Evolutionary conservation across 768 basidiomycete genomes (phyloP).

Genomic region (Amanita fuliginea): DNA sequence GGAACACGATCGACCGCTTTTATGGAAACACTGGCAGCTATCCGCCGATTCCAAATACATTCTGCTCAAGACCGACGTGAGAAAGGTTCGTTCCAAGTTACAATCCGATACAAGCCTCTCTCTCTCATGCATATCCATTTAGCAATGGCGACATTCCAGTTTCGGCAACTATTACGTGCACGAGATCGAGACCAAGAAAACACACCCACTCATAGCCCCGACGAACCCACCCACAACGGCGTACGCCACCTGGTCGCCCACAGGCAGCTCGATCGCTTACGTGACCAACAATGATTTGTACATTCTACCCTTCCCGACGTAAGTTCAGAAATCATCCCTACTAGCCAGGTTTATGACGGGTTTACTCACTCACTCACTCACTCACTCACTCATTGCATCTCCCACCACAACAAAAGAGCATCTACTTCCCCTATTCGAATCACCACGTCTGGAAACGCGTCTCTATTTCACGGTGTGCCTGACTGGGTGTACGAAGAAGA

Average conservation of each 20-base stretch:
- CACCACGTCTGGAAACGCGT: conserved; percentile 70
- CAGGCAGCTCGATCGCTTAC: conserved; percentile 74
- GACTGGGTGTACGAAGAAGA: conserved; percentile 99
- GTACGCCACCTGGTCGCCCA: conserved; percentile 84
- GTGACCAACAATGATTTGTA: conserved; percentile 87
- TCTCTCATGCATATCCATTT: conserved; percentile 1
- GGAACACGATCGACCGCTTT: conserved; percentile 43
- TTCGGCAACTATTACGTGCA: conserved; percentile 94
- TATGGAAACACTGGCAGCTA: conserved; percentile 60
- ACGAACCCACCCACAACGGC: conserved; percentile 60
- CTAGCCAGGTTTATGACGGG: too few relatives aligned
- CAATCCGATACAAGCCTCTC: too few relatives aligned
- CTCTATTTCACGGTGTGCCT: conserved; percentile 88
- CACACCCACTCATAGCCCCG: conserved; percentile 62
- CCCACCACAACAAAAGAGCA: too few relatives aligned
- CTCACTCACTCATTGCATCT: too few relatives aligned
- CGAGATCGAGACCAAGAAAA: conserved; percentile 53
- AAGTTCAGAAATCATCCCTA: too few relatives aligned
- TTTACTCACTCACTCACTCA: not conserved
- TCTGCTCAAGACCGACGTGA: conserved; percentile 63
- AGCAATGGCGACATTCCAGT: conserved; percentile 94
- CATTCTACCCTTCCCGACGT: conserved; percentile 60
- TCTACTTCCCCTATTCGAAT: conserved; percentile 52
- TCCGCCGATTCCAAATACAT: conserved; percentile 90
- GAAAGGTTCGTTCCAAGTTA: conserved; percentile 56